Conservation (phyloP, 345 rosid genomes). For the Dovyalis caffra region DNA sequence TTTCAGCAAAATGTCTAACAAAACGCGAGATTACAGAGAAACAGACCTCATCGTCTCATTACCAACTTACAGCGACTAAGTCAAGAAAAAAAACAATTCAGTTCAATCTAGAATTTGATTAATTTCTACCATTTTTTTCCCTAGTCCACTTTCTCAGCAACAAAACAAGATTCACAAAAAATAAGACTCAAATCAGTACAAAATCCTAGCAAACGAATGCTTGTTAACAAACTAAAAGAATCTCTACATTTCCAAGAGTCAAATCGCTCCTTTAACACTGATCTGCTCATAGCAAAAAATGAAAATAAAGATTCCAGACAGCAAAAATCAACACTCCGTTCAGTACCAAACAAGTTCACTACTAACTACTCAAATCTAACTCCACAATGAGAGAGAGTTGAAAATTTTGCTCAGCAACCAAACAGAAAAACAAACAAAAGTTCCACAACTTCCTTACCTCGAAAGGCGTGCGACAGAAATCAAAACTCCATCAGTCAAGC, state of each 20-base stretch:
- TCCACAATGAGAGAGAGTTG: neutral
- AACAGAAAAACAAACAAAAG: slow-evolving; percentile 21
- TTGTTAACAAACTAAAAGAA: neutral
- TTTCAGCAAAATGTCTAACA: neutral
- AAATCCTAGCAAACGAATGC: slow-evolving; percentile 7
- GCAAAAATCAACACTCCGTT: neutral
- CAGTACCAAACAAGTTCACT: neutral
- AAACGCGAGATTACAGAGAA: neutral
- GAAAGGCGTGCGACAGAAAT: slow-evolving; percentile 29
- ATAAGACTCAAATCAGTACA: slow-evolving; percentile 11
- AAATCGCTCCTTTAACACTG: slow-evolving; percentile 24
- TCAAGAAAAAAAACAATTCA: too few species aligned
- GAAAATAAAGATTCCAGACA: slow-evolving; percentile 11
- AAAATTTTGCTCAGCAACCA: slow-evolving; percentile 26
- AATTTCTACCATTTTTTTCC: neutral
- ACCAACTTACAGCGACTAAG: too few species aligned
- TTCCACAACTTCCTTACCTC: slow-evolving; percentile 25
- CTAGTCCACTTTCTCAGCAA: slow-evolving; percentile 12
- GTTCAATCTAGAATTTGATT: neutral
- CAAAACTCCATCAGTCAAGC: slow-evolving; percentile 39
- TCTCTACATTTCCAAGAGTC: neutral
- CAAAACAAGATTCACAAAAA: slow-evolving; percentile 10
- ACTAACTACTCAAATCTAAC: slow-evolving; percentile 2
- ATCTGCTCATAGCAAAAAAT: slow-evolving; percentile 31
- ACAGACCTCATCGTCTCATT: too few species aligned